Evolutionary conservation across 495 filamentous ascomycete genomes (phyloP), one percentile per base, ranked within the genome.

Genomic region (Penicillium steckii): DNA sequence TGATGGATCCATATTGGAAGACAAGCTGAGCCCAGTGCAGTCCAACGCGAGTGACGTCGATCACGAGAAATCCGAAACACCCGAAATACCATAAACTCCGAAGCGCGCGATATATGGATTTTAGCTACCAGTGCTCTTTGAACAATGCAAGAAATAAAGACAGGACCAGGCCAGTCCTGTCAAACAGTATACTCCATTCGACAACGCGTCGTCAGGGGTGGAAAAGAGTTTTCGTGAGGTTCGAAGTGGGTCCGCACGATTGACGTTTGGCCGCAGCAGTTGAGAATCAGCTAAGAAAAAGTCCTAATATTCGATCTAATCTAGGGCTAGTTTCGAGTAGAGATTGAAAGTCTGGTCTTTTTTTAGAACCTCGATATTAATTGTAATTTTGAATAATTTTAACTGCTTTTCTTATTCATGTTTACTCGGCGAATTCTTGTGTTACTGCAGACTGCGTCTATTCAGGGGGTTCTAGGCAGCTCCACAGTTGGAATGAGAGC

Each of bases 1-100:
- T 26, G 62, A 37, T 2, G 68, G 68, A 58, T 71, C 71, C 66
- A 68, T 70, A 48, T 37, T 53, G 47, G 56, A 24, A 32, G 48
- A 42, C 32, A 19, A 41, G 9, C 38, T 21, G 38, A 4, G 18
- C 18, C n/a, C 19, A 19, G 21, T 41, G 13, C 32, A n/a, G 32
- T 3, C 32, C 26, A 27, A 27, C 10, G 17, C 18, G 5, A 44
- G 22, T 49, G 21, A 52, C 41, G 42, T 19, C 13, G 50, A 40
- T 29, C 8, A 32, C 21, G 18, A 24, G 46, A 38, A 29, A 21
- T 19, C 24, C 47, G 52, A 29, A 50, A 50, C 40, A 32, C 23
- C 13, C 17, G 44, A n/a, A n/a, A 33, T 33, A 43, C 35, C 50
- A 54, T 50, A 13, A 18, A 22, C 12, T 7, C 27, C 29, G 24